Evolutionary conservation across 106 monocot species (phyloP).

Genomic region (Narthecium ossifragum): DNA sequence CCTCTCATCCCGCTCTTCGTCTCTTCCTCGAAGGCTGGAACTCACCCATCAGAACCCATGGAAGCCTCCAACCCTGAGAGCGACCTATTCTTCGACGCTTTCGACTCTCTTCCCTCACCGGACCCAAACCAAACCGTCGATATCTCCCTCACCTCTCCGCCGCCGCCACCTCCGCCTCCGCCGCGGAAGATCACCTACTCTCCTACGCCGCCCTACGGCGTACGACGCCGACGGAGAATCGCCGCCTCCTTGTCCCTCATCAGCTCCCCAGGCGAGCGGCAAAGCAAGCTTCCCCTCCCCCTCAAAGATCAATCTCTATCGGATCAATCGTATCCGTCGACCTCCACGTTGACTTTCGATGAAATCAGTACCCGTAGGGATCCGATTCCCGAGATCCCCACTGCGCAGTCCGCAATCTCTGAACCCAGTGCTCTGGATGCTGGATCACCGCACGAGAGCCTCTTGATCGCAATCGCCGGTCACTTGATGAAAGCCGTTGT

Average conservation of each 20-base stretch:
- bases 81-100: conserved; percentile 46
- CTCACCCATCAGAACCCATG: too few species aligned
- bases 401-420: not conserved
- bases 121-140: not conserved
- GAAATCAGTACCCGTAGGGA: not conserved
- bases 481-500: conserved; percentile 53
- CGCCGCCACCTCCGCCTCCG: not conserved
- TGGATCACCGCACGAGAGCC: conserved; percentile 3
- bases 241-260: not conserved
- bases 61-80: not conserved
- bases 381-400: not conserved
- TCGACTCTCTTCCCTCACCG: conserved; percentile 16
- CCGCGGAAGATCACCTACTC: not conserved
- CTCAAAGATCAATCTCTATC: not conserved
- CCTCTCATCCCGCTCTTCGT: too few species aligned
- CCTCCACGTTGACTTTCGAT: conserved; percentile 9
- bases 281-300: not conserved
- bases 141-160: too few species aligned
- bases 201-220: conserved; percentile 3
- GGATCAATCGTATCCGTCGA: not conserved
- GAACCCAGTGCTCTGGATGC: not conserved
- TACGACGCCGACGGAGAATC: not conserved
- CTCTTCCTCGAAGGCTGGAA: too few species aligned
- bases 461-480: conserved; percentile 26
- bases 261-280: not conserved